phyloP scores from a whole-genome alignment of 441 rosid genomes.

The Mallotus repandus region DNA sequence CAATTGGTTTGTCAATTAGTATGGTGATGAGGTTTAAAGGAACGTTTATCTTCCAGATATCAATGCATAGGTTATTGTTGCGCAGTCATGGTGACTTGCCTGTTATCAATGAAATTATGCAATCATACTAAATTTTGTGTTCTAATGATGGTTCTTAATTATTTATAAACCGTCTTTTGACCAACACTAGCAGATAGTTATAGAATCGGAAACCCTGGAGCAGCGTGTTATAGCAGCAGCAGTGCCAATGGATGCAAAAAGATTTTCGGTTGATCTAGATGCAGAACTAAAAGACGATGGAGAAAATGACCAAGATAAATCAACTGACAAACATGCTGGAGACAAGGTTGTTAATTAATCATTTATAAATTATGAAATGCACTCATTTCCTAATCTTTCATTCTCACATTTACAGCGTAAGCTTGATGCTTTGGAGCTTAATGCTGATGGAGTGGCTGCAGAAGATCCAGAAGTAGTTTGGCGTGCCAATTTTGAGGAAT shows the following conservation, averaged over 20 bases:
- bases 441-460: conserved; percentile 29
- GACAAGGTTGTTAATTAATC: conserved; percentile 56
- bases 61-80: background rate
- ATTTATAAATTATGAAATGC: conserved; percentile 17
- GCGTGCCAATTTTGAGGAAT: conserved; percentile 87
- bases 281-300: conserved; percentile 35
- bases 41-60: background rate
- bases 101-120: background rate
- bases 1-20: conserved; percentile 6
- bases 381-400: conserved; percentile 25
- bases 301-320: conserved; percentile 27
- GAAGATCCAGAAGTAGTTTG: conserved; percentile 53
- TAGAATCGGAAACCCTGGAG: conserved; percentile 50
- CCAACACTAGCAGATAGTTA: conserved; percentile 40
- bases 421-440: conserved; percentile 40
- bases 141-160: conserved; percentile 7
- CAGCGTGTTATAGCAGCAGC: conserved; percentile 72
- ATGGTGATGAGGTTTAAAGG: background rate
- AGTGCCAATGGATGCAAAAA: conserved; percentile 59
- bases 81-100: conserved; percentile 1
- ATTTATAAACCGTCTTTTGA: background rate
- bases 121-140: background rate
- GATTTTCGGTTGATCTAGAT: conserved; percentile 49
- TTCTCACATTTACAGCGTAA: conserved; percentile 32
- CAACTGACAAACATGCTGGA: conserved; percentile 35